Base-by-base conservation (phyloP, 192 early-diverging fungal genomes). In the Gryganskiella cystojenkinii region DNA sequence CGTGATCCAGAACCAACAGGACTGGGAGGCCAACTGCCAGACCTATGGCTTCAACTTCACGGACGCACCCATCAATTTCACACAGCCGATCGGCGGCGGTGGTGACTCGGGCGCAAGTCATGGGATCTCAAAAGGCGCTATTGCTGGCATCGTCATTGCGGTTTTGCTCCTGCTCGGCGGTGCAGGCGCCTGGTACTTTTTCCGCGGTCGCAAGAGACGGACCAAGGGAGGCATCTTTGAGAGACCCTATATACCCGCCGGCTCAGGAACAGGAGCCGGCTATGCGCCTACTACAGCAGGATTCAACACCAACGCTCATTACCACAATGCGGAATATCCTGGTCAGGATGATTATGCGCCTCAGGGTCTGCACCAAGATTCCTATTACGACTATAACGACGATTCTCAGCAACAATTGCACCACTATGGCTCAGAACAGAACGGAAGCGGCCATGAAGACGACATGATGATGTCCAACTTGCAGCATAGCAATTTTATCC, bases 31-130 rank as follows among this genome's bases (percentile, higher is more conserved):
- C 34, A 28, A 60, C 47, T 78, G 74, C 56, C 44, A 56, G 4
- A 24, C 35, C 27, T 69, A 69, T 22, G 74, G 74, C 15, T 78
- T 78, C 74, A 69, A 69, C 56, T 69, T 64, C 31, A 78, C 74
- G 14, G 37, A 43, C 0, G 52, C 60, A 1, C 74, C 74, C 30
- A 53, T 78, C 49, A 40, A 37, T 22, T 78, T 58, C 34, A 60
- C n/a, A 0, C 34, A 45, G 14, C 74, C 74, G 4, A 69, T 27
- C 24, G 28, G 35, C 19, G 74, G 74, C 8, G 67, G 47, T 20
- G 67, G 47, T 20, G 17, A 27, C 22, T 43, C 10, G 30, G 3
- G 46, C 3, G 46, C 20, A 3, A 30, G 20, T 22, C 56, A 61
- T 0, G 67, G 67, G 4, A 24, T 69, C 19, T 31, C 53, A 14